Evolutionary conservation across 2,329 filamentous ascomycete species (phyloP).

Genomic region (Phialemoniopsis sp.): DNA sequence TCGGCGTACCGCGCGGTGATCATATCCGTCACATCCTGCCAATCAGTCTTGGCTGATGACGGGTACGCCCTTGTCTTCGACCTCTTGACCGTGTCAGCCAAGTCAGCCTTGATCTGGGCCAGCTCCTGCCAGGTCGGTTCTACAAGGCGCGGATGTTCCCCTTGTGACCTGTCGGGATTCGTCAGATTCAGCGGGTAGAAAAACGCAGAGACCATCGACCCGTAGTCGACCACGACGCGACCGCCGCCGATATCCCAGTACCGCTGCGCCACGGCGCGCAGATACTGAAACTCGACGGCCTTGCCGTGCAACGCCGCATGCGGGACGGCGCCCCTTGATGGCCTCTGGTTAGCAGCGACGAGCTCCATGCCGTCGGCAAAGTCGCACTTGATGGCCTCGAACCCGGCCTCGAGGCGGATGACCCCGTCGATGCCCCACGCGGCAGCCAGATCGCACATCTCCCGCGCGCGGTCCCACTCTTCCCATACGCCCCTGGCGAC

Average conservation of each 20-base stretch:
- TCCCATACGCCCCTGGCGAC: background rate
- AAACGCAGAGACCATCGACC: slow-evolving; percentile 45
- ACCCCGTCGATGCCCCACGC: slow-evolving; percentile 54
- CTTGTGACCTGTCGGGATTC: no score
- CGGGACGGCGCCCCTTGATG: no score
- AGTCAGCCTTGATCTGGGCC: slow-evolving; percentile 21
- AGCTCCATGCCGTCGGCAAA: slow-evolving; percentile 40
- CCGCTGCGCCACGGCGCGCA: no score
- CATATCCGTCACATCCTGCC: slow-evolving; percentile 66
- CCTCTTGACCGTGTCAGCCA: no score
- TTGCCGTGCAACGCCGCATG: no score
- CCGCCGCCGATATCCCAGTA: slow-evolving; percentile 40
- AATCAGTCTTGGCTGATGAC: no score
- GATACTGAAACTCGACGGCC: no score
- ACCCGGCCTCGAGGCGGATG: slow-evolving; percentile 65
- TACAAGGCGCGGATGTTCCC: no score
- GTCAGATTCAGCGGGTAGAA: slow-evolving; percentile 48
- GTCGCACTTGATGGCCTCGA: slow-evolving; percentile 66
- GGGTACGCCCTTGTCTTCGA: no score
- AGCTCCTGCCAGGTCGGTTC: slow-evolving; percentile 14
- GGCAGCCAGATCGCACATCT: slow-evolving; percentile 50
- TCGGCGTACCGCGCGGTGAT: slow-evolving; percentile 58
- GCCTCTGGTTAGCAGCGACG: slow-evolving; percentile 18
- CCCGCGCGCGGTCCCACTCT: slow-evolving; percentile 47
- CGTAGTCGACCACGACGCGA: slow-evolving; percentile 40